Percentiles rank a stretch among this genome's conserved stretches.
These are phyloP conservation scores for Kwoniella newhampshirensis DNA, from an alignment of 768 basidiomycete genomes.

Conservation along the genomic window DNA sequence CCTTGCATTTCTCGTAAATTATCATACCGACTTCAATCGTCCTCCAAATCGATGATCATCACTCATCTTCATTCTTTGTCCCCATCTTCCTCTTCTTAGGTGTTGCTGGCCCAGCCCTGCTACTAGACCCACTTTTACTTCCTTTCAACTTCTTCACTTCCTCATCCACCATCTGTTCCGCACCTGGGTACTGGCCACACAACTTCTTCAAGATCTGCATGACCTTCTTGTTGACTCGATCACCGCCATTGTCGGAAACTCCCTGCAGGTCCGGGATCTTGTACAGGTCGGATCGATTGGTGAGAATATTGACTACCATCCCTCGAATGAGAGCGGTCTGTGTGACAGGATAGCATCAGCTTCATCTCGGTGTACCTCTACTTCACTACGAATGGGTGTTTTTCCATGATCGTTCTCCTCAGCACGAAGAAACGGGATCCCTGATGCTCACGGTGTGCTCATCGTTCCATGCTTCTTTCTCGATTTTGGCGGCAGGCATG, in stretches of 20 bases:
- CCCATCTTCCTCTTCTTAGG: slow-evolving; percentile 20
- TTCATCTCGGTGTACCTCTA: no score
- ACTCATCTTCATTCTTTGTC: not conserved
- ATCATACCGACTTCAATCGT: not conserved
- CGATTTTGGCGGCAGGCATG: slow-evolving; percentile 4
- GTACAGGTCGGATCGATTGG: slow-evolving; percentile 20
- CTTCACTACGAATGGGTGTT: no score
- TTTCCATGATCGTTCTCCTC: no score
- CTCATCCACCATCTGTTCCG: slow-evolving; percentile 24
- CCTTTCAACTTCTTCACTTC: slow-evolving; percentile 15
- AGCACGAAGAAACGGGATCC: no score
- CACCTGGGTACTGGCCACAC: slow-evolving; percentile 6
- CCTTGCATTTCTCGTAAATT: no score
- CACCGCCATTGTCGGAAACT: slow-evolving; percentile 31
- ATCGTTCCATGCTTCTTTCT: slow-evolving; percentile 16
- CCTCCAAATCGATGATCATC: not conserved
- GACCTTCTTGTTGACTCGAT: slow-evolving; percentile 38
- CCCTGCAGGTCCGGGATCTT: slow-evolving; percentile 12
- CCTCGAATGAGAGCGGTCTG: slow-evolving; percentile 7
- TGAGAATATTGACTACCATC: slow-evolving; percentile 4
- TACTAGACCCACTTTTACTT: not conserved
- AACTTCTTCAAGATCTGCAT: slow-evolving; percentile 27
- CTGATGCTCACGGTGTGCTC: slow-evolving; percentile 13
- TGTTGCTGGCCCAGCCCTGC: slow-evolving; percentile 4
- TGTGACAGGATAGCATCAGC: not conserved